Base-by-base conservation (phyloP, 805 yeast species). In the Candida michaelii region DNA sequence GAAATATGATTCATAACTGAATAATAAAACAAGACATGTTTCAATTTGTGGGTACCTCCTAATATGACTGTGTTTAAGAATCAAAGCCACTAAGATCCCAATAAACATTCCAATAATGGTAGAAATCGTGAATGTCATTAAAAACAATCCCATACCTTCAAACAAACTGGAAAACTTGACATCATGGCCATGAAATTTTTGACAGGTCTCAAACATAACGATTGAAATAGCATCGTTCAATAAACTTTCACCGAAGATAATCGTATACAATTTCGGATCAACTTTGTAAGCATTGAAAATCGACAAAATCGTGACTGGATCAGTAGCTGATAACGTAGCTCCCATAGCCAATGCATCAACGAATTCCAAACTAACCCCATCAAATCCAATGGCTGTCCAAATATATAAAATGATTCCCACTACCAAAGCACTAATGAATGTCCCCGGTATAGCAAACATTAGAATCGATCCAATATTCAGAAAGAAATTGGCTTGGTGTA, bases 141-240 rank as follows among this genome's bases (percentile, higher is more conserved):
- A 62, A 66, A 93, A 93, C 48, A 93, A 75, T 1, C 97, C 96
- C 24, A 89, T 76, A 76, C 99, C 99, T 68, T 89, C 91, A 62
- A 95, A 87, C 36, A 90, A 63, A n/a, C 87, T 82, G 11, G 85
- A 74, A 48, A 88, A 72, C 38, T 80, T 77, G 0, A 91, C 85
- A 2, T 63, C 62, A 51, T 86, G 83, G 34, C 96, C 98, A 55
- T 90, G 95, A 63, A 93, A 89, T 65, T 89, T 88, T 63, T 89
- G 97, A 58, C 97, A 90, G 0, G 99, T 93, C 68, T 93, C 99
- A 69, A 93, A 93, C 96, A 93, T 91, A 54, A 93, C 99, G 60
- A 93, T 93, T 51, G 97, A 89, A 46, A 93, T 95, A 27, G 99
- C 99, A 69, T 93, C 99, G 61, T 93, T 93, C 49, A 93, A 71